phyloP scores from a whole-genome alignment of 2,329 filamentous ascomycete species.

The Stagonosporopsis rhizophila region DNA sequence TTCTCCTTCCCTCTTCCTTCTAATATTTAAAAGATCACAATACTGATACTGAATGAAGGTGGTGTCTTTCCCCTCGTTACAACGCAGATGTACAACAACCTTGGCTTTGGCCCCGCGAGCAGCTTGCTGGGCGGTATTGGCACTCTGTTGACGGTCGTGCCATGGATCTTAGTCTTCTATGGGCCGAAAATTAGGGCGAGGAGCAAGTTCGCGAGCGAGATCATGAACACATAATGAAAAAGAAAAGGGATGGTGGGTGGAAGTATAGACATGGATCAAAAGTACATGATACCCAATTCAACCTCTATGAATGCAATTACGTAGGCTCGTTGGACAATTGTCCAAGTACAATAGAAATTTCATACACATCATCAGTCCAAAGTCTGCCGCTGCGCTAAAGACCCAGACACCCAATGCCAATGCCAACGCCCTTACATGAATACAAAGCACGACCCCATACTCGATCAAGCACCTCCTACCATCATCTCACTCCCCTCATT shows the following conservation, averaged over 20 bases:
- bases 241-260: neutral
- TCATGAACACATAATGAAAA: conserved; percentile 29
- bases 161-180: conserved; percentile 83
- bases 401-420: neutral
- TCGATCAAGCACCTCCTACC: conserved; percentile 1
- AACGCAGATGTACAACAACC: conserved; percentile 71
- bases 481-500: neutral
- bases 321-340: neutral
- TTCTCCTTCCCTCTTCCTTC: neutral
- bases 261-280: neutral
- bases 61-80: conserved; percentile 83
- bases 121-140: conserved; percentile 78
- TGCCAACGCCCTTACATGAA: neutral
- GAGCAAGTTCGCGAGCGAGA: conserved; percentile 73
- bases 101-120: conserved; percentile 75
- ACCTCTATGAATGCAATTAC: neutral
- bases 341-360: neutral
- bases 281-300: neutral
- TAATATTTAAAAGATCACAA: neutral
- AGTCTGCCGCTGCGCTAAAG: neutral
- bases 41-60: conserved; percentile 39
- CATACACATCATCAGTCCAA: neutral
- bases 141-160: conserved; percentile 74
- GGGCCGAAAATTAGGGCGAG: conserved; percentile 76
- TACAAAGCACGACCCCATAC: neutral